These are phyloP conservation scores for Diaporthe ilicicola DNA, from an alignment of 2,329 filamentous ascomycete genomes.

Conservation along the genomic window DNA sequence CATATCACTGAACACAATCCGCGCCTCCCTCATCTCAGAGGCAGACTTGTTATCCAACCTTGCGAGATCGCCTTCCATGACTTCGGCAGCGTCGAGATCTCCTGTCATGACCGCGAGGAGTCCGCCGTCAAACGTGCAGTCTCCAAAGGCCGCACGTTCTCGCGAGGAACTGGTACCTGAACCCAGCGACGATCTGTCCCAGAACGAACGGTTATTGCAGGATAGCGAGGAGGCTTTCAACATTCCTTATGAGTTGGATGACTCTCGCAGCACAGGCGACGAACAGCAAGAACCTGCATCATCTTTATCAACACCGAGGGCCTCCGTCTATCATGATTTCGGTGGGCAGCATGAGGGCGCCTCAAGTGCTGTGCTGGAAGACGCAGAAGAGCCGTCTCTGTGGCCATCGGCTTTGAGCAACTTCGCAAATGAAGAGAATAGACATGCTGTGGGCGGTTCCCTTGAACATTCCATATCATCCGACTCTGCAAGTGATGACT, in stretches of 20 bases:
- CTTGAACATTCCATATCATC: constrained; percentile 36
- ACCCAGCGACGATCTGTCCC: constrained; percentile 42
- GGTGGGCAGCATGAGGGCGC: constrained; percentile 25
- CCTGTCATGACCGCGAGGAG: constrained; percentile 45
- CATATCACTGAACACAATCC: constrained; percentile 69
- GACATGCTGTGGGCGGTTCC: background rate
- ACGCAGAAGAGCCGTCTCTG: constrained; percentile 40
- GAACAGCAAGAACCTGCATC: constrained; percentile 44
- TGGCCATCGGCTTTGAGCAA: constrained; percentile 38
- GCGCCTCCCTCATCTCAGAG: constrained; percentile 73
- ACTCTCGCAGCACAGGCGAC: constrained; percentile 45
- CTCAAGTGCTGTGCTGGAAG: constrained; percentile 20
- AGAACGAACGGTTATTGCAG: constrained; percentile 46
- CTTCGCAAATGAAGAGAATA: background rate
- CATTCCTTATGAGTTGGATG: constrained; percentile 62
- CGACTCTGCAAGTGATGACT: constrained; percentile 40
- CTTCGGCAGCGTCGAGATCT: constrained; percentile 61
- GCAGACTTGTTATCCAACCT: constrained; percentile 70
- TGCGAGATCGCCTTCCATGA: constrained; percentile 64
- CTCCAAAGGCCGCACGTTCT: constrained; percentile 34
- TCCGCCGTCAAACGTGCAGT: constrained; percentile 38
- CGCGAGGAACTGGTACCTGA: constrained; percentile 42
- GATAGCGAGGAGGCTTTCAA: constrained; percentile 66
- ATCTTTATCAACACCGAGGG: constrained; percentile 60
- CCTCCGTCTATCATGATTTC: constrained; percentile 54